Evolutionary conservation across 257 asterid genomes (phyloP).

Genomic region (Nicotiana noctiflora): DNA sequence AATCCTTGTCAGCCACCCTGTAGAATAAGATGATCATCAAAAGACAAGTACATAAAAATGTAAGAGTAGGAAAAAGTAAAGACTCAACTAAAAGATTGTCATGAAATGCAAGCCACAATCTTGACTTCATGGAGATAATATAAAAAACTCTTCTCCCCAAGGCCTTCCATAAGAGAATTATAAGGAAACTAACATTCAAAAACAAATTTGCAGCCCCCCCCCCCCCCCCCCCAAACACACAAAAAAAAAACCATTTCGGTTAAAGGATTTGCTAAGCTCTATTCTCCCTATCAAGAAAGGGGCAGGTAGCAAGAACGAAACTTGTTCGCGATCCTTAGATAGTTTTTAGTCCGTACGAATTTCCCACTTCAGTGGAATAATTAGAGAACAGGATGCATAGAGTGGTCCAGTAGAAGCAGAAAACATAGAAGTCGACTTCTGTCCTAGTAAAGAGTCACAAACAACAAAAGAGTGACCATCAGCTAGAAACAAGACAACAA

Average conservation of each 20-base stretch:
- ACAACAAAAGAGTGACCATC: neutral
- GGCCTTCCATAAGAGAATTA: neutral
- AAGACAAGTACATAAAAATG: constrained; percentile 10
- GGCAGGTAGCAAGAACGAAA: neutral
- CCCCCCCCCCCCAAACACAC: no score
- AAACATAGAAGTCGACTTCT: neutral
- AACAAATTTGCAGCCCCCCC: neutral
- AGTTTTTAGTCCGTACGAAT: neutral
- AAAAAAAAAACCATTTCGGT: neutral
- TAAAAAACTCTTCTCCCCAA: neutral
- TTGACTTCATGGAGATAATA: constrained; percentile 1
- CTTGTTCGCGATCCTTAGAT: neutral
- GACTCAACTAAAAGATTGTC: neutral
- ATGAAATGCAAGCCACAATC: constrained; percentile 3
- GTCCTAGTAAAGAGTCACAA: neutral
- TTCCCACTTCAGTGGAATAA: neutral
- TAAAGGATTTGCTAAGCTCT: neutral
- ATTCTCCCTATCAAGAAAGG: neutral
- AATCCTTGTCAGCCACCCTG: constrained; percentile 96
- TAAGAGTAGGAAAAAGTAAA: constrained; percentile 1
- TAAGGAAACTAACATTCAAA: neutral
- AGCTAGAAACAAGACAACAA: neutral
- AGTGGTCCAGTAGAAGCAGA: neutral
- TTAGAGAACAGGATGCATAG: neutral
- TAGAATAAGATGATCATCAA: constrained; percentile 17